Conservation (phyloP, 371 early-diverging fungal genomes). For the Rhizopus stolonifer region DNA sequence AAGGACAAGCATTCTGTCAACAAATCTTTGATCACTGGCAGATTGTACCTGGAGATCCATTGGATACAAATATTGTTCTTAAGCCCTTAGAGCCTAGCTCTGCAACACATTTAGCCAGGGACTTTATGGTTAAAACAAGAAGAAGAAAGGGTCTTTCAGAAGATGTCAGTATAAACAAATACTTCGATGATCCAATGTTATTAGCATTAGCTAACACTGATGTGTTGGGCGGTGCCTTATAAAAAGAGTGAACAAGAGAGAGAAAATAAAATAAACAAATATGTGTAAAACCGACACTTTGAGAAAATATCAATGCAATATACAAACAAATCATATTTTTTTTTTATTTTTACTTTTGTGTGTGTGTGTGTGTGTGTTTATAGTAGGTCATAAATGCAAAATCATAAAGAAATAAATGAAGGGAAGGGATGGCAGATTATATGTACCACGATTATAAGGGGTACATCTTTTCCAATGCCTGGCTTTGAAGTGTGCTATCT, state of each 20-base stretch:
- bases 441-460: too few relatives aligned
- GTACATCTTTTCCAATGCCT: conserved; percentile 36
- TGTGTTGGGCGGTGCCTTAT: conserved; percentile 32
- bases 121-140: conserved; percentile 97
- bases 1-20: conserved; percentile 95
- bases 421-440: too few relatives aligned
- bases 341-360: conserved; percentile 1
- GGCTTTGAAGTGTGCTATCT: conserved; percentile 29
- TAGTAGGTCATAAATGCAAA: not conserved
- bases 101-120: conserved; percentile 87
- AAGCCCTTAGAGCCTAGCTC: conserved; percentile 89
- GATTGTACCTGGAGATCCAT: conserved; percentile 96
- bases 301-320: conserved; percentile 10
- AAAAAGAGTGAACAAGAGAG: conserved; percentile 1
- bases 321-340: not conserved
- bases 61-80: conserved; percentile 85
- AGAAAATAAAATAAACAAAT: conserved; percentile 2
- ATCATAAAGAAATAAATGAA: not conserved
- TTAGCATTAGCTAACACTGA: conserved; percentile 61
- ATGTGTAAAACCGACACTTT: not conserved
- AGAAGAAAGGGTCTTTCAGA: conserved; percentile 92
- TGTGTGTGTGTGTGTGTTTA: conserved; percentile 1
- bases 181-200: conserved; percentile 92
- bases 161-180: conserved; percentile 92
- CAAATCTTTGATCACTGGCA: conserved; percentile 97